These are phyloP conservation scores for Lindgomyces ingoldianus DNA, from an alignment of 495 filamentous ascomycete genomes.

Conservation along the genomic window DNA sequence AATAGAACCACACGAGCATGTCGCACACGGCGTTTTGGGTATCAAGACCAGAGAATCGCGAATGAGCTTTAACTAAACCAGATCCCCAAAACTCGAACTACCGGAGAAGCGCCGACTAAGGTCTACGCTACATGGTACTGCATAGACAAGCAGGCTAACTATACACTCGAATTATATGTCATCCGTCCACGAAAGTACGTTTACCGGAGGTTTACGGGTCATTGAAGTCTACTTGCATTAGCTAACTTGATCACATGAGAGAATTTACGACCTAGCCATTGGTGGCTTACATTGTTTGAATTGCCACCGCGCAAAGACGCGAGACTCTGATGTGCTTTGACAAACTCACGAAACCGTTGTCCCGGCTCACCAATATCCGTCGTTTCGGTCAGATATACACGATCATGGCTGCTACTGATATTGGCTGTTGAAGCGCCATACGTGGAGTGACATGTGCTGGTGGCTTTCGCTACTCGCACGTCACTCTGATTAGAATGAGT, in stretches of 20 bases:
- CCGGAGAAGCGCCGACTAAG: background rate
- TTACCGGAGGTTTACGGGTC: background rate
- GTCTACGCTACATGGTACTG: too few relatives aligned
- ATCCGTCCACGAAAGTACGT: constrained; percentile 6
- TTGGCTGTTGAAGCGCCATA: too few relatives aligned
- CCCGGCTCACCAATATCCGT: background rate
- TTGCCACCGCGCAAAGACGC: background rate
- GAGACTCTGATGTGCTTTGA: background rate
- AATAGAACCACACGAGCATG: background rate
- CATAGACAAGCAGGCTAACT: background rate
- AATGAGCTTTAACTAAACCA: background rate
- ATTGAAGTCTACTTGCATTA: background rate
- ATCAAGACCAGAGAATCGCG: background rate
- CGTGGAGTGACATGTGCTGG: too few relatives aligned
- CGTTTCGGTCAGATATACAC: too few relatives aligned
- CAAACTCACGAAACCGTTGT: background rate
- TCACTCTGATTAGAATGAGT: too few relatives aligned
- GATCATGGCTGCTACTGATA: too few relatives aligned
- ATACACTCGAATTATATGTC: background rate
- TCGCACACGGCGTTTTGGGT: background rate
- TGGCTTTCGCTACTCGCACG: too few relatives aligned
- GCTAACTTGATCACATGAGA: background rate
- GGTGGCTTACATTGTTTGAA: background rate
- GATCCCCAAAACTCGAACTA: background rate
- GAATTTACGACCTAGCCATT: too few relatives aligned